Base-by-base conservation (phyloP, 2,329 filamentous ascomycete genomes). In the Huntiella bhutanensis region DNA sequence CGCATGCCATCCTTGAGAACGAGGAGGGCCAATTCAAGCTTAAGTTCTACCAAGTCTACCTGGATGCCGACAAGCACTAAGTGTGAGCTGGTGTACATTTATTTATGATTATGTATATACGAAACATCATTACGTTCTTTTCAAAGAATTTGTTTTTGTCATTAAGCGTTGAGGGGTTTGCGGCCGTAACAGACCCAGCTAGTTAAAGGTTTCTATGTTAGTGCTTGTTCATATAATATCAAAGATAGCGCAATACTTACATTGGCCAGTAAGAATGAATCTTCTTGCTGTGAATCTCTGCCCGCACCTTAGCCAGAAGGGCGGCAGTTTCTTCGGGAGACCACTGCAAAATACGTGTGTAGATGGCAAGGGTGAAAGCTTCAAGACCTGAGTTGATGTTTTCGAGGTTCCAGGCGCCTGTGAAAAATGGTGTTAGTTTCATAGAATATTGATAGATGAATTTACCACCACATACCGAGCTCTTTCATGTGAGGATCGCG, bases 31-130 rank as follows among this genome's bases (percentile, higher is more conserved):
- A 64, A 52, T 68, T 74, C 55, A 71, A 62, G 57, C 63, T 71
- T 60, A 58, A 62, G 28, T 68, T 65, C 51, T 73, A 73, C 55
- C 68, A 72, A 55, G 68, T 73, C 4, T 73, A 71, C 54, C 50
- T 72, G 52, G 68, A 47, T 17, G n/a, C 46, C 4, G 46, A 47
- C 34, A 47, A 47, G 35, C 10, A 43, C 41, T 43, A 35, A 16
- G 34, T 32, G 11, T 8, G n/a, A 10, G 13, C 7, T 35, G 41
- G 41, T 17, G 35, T 43, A 35, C 7, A n/a, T 34, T n/a, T 15
- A 34, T 16, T 16, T 10, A 17, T 11, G 11, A 16, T 40, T 16
- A 40, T 12, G 16, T 15, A 40, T 11, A 40, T 16, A 40, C 8
- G 37, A 16, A 34, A 43, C 3, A 15, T 34, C 28, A 35, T 43